phyloP scores from a whole-genome alignment of 2,329 filamentous ascomycete genomes.

The Coleophoma cylindrospora region DNA sequence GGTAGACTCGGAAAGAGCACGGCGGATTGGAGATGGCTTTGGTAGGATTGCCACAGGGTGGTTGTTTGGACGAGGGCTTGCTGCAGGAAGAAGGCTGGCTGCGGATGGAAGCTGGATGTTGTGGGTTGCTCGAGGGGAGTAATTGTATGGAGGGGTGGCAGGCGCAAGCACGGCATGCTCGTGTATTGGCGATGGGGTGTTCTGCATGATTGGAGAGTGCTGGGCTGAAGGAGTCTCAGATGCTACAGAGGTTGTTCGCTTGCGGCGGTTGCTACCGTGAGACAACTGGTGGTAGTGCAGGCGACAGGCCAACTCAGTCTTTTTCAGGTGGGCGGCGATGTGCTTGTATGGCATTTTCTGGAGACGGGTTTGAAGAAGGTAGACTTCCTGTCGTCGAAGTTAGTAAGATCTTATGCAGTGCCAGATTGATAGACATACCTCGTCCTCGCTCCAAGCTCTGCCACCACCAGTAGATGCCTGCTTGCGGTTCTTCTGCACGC shows the following conservation, averaged over 20 bases:
- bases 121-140: constrained; percentile 26
- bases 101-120: constrained; percentile 34
- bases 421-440: constrained; percentile 44
- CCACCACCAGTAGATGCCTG: constrained; percentile 67
- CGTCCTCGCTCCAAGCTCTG: constrained; percentile 80
- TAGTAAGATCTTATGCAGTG: constrained; percentile 2
- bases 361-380: constrained; percentile 76
- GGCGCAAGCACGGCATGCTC: constrained; percentile 27
- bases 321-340: constrained; percentile 79
- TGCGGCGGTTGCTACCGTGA: constrained; percentile 75
- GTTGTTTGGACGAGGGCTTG: constrained; percentile 42
- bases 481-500: constrained; percentile 62
- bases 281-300: constrained; percentile 84
- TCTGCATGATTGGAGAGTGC: constrained; percentile 44
- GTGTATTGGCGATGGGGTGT: constrained; percentile 44
- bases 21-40: constrained; percentile 49
- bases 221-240: constrained; percentile 52
- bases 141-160: constrained; percentile 29
- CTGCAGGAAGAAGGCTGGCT: constrained; percentile 37
- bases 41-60: constrained; percentile 59
- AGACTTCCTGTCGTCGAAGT: constrained; percentile 58
- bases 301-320: constrained; percentile 82
- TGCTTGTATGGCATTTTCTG: constrained; percentile 92
- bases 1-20: constrained; percentile 36
- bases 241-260: constrained; percentile 67